phyloP scores from a whole-genome alignment of 768 basidiomycete species.

The Sarcomyxa edulis region DNA sequence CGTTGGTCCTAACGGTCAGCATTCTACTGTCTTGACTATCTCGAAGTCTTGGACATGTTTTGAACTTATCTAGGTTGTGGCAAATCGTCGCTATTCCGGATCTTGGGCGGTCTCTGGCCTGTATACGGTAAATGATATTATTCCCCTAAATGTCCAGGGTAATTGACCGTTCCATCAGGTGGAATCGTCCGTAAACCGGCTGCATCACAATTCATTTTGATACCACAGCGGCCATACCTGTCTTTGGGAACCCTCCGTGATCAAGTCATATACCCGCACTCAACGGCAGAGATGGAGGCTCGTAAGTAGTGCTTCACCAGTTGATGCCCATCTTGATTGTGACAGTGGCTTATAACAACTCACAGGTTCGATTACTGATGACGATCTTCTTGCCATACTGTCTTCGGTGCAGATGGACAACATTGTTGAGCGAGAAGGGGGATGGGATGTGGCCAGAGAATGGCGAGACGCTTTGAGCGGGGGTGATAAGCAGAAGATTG shows the following conservation, averaged over 20 bases:
- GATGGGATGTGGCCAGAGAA: constrained; percentile 85
- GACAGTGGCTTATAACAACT: not conserved
- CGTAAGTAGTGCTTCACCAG: constrained; percentile 41
- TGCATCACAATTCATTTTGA: constrained; percentile 84
- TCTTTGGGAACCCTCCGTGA: constrained; percentile 90
- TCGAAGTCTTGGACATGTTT: too few relatives aligned
- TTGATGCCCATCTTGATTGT: constrained; percentile 6
- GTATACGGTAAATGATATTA: constrained; percentile 49
- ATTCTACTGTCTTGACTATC: too few relatives aligned
- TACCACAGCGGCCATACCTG: constrained; percentile 96
- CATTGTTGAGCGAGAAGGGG: constrained; percentile 93
- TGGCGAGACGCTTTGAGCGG: constrained; percentile 94
- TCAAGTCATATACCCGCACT: constrained; percentile 95
- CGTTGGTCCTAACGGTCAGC: constrained; percentile 86
- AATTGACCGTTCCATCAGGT: constrained; percentile 52
- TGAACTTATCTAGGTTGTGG: constrained; percentile 55
- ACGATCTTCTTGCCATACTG: constrained; percentile 67
- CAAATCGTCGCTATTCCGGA: constrained; percentile 92
- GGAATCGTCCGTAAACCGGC: constrained; percentile 89
- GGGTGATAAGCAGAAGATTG: constrained; percentile 95
- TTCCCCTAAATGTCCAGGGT: constrained; percentile 76
- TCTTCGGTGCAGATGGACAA: constrained; percentile 76
- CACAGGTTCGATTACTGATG: constrained; percentile 68
- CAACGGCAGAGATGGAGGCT: constrained; percentile 69
- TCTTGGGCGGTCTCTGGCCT: constrained; percentile 95